These are phyloP conservation scores for Acanthamoeba sp. DNA, from an alignment of 208 protist species.

Conservation along the genomic window DNA sequence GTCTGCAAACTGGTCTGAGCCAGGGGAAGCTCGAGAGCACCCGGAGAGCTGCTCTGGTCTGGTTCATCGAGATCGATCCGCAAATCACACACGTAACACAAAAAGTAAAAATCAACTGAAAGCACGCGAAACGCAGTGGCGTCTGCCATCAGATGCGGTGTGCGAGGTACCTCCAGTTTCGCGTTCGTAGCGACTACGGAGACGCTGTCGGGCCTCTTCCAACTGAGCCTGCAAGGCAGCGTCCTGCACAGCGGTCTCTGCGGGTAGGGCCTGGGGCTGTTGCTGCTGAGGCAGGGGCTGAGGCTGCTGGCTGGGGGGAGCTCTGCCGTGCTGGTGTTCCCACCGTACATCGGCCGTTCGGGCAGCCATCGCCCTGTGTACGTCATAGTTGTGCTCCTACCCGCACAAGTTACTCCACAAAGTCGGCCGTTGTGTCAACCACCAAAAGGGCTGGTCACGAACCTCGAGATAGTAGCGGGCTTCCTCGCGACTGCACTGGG, in stretches of 20 bases:
- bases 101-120: too few species aligned
- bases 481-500: slow-evolving; percentile 10
- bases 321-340: neutral
- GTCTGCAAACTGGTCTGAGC: too few species aligned
- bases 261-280: neutral
- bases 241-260: neutral
- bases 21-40: neutral
- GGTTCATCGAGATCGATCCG: too few species aligned
- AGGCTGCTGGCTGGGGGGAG: too few species aligned
- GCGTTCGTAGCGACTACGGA: neutral
- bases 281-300: neutral
- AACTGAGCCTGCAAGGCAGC: neutral
- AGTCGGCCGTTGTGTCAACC: neutral
- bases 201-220: neutral
- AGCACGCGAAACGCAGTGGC: too few species aligned
- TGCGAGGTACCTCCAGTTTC: neutral
- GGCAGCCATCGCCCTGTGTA: slow-evolving; percentile 1
- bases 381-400: slow-evolving; percentile 26
- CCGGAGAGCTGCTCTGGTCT: neutral
- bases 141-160: too few species aligned
- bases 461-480: slow-evolving; percentile 4
- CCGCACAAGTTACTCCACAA: neutral
- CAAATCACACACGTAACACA: too few species aligned
- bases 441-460: neutral
- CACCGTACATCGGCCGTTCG: slow-evolving; percentile 14